Evolutionary conservation across 768 basidiomycete genomes (phyloP), one percentile per base, ranked within the genome.

Genomic region (Tylopilus intermedius): DNA sequence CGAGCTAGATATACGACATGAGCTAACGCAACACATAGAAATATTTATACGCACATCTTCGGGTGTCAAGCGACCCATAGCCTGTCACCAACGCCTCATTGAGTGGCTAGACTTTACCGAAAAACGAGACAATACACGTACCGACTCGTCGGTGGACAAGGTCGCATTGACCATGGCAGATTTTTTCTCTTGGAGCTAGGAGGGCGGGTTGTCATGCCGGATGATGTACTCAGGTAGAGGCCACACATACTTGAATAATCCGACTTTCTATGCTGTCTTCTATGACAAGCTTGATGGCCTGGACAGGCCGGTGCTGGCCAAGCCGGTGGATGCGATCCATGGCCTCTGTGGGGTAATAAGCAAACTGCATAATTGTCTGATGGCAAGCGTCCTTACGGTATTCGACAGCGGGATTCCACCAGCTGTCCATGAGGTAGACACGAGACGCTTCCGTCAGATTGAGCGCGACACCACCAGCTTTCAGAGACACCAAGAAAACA

Each of bases 341-440:
- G 2, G 91, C 92, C 80, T 93, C 87, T 90, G 78, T 57, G 55
- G 26, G 29, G 35, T 4, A 10, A 44, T 54, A 32, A 55, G 47
- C 7, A 61, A 35, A 41, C 40, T 5, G 7, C 22, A 10, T 9
- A 39, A 39, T 32, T 24, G 39, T 27, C 39, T 44, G 35, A 15
- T 30, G 18, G 39, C 10, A 26, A 15, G 29, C 39, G 14, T 21
- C 77, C 88, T 72, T 67, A 90, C 88, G 88, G 62, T 79, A 91
- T 73, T 90, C 89, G 49, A 90, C 85, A n/a, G 93, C 93, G 7
- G 94, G 94, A 66, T 98, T 98, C 94, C 94, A 95, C 92, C 92
- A 95, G 58, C 88, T 90, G 66, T 95, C 95, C 93, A 97, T 95
- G 62, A 96, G 79, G 69, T 92, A 95, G 18, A 96, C 93, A 26